Conservation (phyloP, 2,329 filamentous ascomycete species). For the Colletotrichum eleusines region DNA sequence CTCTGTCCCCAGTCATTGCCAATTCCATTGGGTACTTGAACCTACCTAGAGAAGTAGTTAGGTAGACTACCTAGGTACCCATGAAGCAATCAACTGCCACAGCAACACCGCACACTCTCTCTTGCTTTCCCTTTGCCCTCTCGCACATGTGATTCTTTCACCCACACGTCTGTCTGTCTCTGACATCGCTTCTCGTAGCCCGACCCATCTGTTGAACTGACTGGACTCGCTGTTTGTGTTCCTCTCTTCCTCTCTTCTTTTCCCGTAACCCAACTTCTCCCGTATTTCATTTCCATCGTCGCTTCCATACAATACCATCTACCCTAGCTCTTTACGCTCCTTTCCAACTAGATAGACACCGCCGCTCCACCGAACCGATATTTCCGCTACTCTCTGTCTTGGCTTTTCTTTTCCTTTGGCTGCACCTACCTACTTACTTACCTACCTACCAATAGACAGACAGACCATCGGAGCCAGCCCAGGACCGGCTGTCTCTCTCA, state of each 20-base stretch:
- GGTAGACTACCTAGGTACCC: no score
- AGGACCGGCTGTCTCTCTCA: not conserved
- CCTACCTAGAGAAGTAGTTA: no score
- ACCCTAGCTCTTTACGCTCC: constrained; percentile 22
- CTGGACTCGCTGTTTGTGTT: not conserved
- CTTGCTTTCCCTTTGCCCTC: not conserved
- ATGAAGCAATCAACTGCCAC: not conserved
- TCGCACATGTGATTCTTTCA: constrained; percentile 25
- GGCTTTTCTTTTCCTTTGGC: constrained; percentile 9
- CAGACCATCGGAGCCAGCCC: not conserved
- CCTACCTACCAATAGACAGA: not conserved
- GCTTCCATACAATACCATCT: not conserved
- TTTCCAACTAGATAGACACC: not conserved
- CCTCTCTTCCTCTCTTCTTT: not conserved
- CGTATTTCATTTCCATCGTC: not conserved
- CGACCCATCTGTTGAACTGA: not conserved
- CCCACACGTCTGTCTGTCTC: no score
- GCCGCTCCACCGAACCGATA: constrained; percentile 18
- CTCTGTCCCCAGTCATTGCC: not conserved
- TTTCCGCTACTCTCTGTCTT: constrained; percentile 8
- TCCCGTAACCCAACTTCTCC: not conserved
- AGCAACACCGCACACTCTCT: not conserved
- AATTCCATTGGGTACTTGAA: no score
- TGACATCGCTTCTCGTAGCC: not conserved
- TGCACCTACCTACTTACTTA: not conserved